Percentiles rank a stretch among this genome's conserved stretches.
Conservation (phyloP, 1,284 basidiomycete genomes). For the Rhodotorula sp. region DNA sequence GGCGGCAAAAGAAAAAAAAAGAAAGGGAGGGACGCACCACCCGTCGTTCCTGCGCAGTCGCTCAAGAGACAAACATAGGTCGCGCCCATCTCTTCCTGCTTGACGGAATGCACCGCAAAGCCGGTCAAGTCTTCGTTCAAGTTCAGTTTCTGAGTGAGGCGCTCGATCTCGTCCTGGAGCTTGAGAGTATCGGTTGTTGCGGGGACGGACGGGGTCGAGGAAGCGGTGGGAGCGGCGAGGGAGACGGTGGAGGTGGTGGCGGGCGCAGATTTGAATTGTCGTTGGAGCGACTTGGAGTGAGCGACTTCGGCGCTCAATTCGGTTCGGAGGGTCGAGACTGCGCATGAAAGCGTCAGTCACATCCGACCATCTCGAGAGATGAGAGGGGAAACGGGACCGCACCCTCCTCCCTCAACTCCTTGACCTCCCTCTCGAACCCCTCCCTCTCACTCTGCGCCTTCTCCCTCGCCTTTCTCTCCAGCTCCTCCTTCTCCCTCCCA, state of each 20-base stretch:
- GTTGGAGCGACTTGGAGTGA: constrained; percentile 37
- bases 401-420: constrained; percentile 18
- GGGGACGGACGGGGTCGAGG: not conserved
- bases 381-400: not conserved
- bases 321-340: constrained; percentile 17
- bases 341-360: not conserved
- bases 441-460: constrained; percentile 5
- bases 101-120: constrained; percentile 27
- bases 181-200: not conserved
- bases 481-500: not conserved
- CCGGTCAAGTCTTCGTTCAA: constrained; percentile 40
- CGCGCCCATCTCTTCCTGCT: constrained; percentile 18
- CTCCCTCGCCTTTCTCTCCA: constrained; percentile 10
- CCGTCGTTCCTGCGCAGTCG: constrained; percentile 25
- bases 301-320: constrained; percentile 31
- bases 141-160: constrained; percentile 10
- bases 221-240: not conserved
- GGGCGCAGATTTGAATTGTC: constrained; percentile 20
- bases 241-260: not conserved
- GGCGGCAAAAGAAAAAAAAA: not conserved
- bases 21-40: constrained; percentile 12
- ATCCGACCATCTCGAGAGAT: not conserved
- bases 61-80: constrained; percentile 30
- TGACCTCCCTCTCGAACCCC: not conserved
- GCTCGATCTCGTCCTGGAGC: constrained; percentile 26